phyloP scores from a whole-genome alignment of 1,139 yeast species.

The Torulaspora globosa region DNA sequence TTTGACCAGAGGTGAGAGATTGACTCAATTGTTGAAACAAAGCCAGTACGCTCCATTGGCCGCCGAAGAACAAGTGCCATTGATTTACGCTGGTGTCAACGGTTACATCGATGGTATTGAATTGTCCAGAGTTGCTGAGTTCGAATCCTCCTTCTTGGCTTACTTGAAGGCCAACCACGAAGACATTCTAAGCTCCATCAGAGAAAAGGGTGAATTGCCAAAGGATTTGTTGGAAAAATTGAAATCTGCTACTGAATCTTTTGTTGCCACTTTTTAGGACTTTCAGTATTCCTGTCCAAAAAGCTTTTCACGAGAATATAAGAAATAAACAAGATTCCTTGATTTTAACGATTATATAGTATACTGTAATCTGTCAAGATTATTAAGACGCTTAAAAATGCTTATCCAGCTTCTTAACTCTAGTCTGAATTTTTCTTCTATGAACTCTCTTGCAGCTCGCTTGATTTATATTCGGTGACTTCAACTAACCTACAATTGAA shows the following conservation, averaged over 20 bases:
- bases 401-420: background rate
- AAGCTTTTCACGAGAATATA: conserved; percentile 8
- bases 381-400: conserved; percentile 1
- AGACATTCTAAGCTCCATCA: conserved; percentile 78
- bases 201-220: conserved; percentile 85
- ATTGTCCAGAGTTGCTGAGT: conserved; percentile 81
- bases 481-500: background rate
- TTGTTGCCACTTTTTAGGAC: conserved; percentile 75
- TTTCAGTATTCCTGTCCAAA: background rate
- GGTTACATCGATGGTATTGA: conserved; percentile 93
- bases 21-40: conserved; percentile 98
- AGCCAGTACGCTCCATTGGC: conserved; percentile 95
- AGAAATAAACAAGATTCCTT: conserved; percentile 8
- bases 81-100: conserved; percentile 98
- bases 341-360: conserved; percentile 9
- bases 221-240: conserved; percentile 83
- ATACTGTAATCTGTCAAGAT: conserved; percentile 5
- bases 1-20: conserved; percentile 99
- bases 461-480: too few relatives aligned
- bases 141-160: conserved; percentile 88
- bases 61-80: conserved; percentile 99
- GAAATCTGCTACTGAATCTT: conserved; percentile 87
- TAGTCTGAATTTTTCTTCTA: too few relatives aligned
- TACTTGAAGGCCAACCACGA: conserved; percentile 87
- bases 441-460: too few relatives aligned